These are phyloP conservation scores for Aspergillus calidoustus DNA, from an alignment of 2,329 filamentous ascomycete species.

Conservation along the genomic window DNA sequence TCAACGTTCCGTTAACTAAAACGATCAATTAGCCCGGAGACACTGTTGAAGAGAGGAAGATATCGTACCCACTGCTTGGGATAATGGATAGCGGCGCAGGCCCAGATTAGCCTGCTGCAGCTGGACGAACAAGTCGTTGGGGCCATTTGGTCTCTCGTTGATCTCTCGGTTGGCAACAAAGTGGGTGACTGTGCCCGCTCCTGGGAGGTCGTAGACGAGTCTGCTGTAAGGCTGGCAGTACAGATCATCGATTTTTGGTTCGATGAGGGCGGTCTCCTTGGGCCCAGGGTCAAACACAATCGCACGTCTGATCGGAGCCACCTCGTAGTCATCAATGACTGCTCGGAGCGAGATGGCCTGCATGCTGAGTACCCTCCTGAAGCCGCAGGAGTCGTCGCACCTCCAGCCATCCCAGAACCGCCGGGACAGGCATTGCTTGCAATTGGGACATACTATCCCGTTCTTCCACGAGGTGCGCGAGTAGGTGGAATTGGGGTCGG, in stretches of 20 bases:
- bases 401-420: slow-evolving; percentile 66
- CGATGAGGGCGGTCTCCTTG: slow-evolving; percentile 23
- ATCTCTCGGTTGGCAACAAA: slow-evolving; percentile 61
- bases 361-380: slow-evolving; percentile 39
- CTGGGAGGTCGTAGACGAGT: slow-evolving; percentile 37
- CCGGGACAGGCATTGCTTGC: slow-evolving; percentile 65
- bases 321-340: slow-evolving; percentile 37
- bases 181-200: slow-evolving; percentile 57
- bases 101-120: slow-evolving; percentile 53
- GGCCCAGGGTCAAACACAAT: slow-evolving; percentile 28
- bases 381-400: slow-evolving; percentile 59
- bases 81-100: slow-evolving; percentile 49
- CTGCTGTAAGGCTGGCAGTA: slow-evolving; percentile 37
- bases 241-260: slow-evolving; percentile 37
- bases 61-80: slow-evolving; percentile 38
- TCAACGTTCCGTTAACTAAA: slow-evolving; percentile 44
- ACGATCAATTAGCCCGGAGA: not conserved
- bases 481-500: slow-evolving; percentile 49
- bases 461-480: slow-evolving; percentile 59
- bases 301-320: slow-evolving; percentile 33
- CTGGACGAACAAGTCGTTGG: slow-evolving; percentile 63
- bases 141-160: slow-evolving; percentile 57
- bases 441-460: slow-evolving; percentile 70
- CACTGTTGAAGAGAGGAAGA: not conserved
- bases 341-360: slow-evolving; percentile 36